Evolutionary conservation across 2,329 filamentous ascomycete genomes (phyloP), one percentile per base, ranked within the genome.

Genomic region (Botrytis cinerea): DNA sequence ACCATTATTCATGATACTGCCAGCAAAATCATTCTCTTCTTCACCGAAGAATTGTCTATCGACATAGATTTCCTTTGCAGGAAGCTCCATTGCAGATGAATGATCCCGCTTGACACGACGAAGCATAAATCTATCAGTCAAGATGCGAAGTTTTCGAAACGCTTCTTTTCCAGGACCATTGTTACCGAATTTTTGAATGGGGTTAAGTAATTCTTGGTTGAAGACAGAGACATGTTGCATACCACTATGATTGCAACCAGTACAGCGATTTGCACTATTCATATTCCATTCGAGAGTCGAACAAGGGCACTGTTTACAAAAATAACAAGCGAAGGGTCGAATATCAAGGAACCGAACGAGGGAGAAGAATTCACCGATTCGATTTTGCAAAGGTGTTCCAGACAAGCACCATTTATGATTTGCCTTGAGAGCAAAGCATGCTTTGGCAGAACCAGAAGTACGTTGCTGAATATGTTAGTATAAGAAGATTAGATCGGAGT

Each of bases 31-130:
- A 70, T 95, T 94, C 83, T 99, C 96, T 61, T 95, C 94, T 78
- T 97, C 94, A 68, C 95, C 94, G 79, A 99, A 99, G 83, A 98
- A 98, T 82, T 98, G 95, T 70, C 95, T 93, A 80, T 97, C 92
- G 59, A 99, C 90, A 73, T 94, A 89, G 70, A 98, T 91, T 79
- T 98, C 93, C 84, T 98, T 99, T 70, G 97, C 93, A 0, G 96
- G 96, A 45, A 99, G 88, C 81, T 98, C 96, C 94, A 99, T 97
- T 0, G 95, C 92, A 74, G 95, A 91, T 28, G 93, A 97, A 79
- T 98, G 91, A 79, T 99, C 94, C 77, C 92, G 93, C 86, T 99
- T 99, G 82, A 97, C 88, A 48, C 96, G 94, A 72, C 96, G 92
- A 75, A 98, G 86, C 96, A 99, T 99, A 82, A 99, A 95, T 43